A percentile compares a stretch with the other conserved stretches of the same genome.
phyloP scores from a whole-genome alignment of 2,329 filamentous ascomycete species.

The Colletotrichum higginsianum region DNA sequence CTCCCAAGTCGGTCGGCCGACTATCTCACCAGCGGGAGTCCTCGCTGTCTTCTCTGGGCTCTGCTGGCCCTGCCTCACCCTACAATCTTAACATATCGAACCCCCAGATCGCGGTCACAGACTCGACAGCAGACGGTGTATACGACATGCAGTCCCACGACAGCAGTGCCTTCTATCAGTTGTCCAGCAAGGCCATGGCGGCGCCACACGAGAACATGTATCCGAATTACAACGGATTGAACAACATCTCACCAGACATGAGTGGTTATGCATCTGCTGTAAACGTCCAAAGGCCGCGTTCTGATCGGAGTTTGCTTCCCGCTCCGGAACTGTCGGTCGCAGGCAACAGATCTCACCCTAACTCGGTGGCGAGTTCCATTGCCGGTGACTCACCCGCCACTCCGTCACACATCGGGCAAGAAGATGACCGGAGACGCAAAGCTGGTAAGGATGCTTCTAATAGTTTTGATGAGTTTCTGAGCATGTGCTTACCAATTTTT shows the following conservation, averaged over 20 bases:
- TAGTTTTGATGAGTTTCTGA: constrained; percentile 28
- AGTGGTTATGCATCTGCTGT: constrained; percentile 57
- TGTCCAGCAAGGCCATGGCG: constrained; percentile 60
- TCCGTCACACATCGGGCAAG: constrained; percentile 65
- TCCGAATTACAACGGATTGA: constrained; percentile 58
- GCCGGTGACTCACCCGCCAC: constrained; percentile 73
- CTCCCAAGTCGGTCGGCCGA: constrained; percentile 55
- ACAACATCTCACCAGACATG: constrained; percentile 56
- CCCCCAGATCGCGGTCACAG: constrained; percentile 70
- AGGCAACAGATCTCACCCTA: constrained; percentile 63
- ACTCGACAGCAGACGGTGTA: constrained; percentile 63
- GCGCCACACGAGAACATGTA: constrained; percentile 54
- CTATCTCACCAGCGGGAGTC: constrained; percentile 71
- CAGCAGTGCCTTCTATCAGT: constrained; percentile 61
- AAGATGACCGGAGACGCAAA: constrained; percentile 64
- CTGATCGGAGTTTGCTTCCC: constrained; percentile 59
- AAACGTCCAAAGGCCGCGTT: constrained; percentile 56
- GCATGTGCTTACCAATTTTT: constrained; percentile 55
- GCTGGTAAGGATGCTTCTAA: constrained; percentile 64
- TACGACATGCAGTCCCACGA: constrained; percentile 60
- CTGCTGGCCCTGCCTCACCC: constrained; percentile 72
- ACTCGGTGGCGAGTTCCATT: constrained; percentile 71
- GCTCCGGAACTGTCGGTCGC: constrained; percentile 61
- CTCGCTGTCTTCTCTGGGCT: constrained; percentile 73
- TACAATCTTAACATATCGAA: constrained; percentile 69